Evolutionary conservation across 495 filamentous ascomycete species (phyloP).

Genomic region (Penicillium cosmopolitanum): DNA sequence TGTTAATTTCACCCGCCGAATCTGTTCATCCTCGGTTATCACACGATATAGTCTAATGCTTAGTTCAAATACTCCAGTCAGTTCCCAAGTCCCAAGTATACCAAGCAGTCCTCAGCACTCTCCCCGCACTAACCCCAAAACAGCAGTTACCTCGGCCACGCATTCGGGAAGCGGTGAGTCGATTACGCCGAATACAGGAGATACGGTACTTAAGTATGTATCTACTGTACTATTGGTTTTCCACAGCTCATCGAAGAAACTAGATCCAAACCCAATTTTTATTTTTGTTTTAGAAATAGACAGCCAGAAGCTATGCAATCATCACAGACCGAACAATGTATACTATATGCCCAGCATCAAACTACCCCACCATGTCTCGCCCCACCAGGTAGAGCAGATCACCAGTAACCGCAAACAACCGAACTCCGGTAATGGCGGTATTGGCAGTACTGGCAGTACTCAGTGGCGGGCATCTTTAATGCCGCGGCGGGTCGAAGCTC

Average conservation of each 20-base stretch:
- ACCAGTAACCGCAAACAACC: conserved; percentile 4
- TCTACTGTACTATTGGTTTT: not conserved
- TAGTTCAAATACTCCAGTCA: not conserved
- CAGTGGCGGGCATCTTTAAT: not conserved
- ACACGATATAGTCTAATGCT: not conserved
- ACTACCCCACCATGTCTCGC: not conserved
- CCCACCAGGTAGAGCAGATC: conserved; percentile 6
- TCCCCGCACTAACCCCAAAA: conserved; percentile 24
- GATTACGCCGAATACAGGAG: conserved; percentile 8
- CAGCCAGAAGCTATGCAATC: not conserved
- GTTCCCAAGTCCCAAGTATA: conserved; percentile 1
- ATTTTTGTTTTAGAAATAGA: not conserved
- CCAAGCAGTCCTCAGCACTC: not conserved
- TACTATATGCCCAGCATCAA: not conserved
- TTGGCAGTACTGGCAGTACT: not conserved
- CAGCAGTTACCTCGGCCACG: conserved; percentile 24
- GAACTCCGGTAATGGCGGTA: not conserved
- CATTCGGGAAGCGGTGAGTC: conserved; percentile 19
- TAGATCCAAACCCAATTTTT: not conserved
- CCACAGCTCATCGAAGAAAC: no score
- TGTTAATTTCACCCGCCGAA: not conserved
- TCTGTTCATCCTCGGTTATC: not conserved
- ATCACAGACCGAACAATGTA: not conserved
- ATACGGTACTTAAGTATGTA: not conserved
- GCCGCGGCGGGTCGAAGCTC: conserved; percentile 4